Base-by-base conservation (phyloP, 179 eudicot genomes). In the Amaranthus tricolor region DNA sequence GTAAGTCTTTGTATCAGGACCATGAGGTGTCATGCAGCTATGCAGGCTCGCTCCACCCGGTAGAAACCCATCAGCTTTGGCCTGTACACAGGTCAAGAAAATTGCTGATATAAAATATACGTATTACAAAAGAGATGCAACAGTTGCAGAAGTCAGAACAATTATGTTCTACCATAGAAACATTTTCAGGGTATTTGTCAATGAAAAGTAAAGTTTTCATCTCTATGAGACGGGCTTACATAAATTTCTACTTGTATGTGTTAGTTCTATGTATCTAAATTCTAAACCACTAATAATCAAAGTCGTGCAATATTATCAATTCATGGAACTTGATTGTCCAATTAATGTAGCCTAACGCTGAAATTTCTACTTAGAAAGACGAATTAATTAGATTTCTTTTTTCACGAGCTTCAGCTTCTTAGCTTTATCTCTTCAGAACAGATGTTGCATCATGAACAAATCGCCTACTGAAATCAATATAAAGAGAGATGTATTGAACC, bases 1-100 rank as follows among this genome's bases (percentile, higher is more conserved):
- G 17, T 82, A 95, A 21, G 97, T 86, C 85, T 95, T 95, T 9
- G 99, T 90, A 83, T 95, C 99, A 31, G 99, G 99, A 83, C 99
- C 99, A 77, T 95, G 97, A 63, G 99, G 99, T 61, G 99, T 95
- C 99, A 95, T 95, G 85, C 99, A 95, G 78, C 93, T 92, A 75
- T 93, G 99, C 51, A 95, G 95, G 80, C 97, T 95, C 47, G 95
- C 91, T 57, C 97, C 99, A 19, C 99, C 99, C 3, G 99, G 99
- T 24, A 89, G 90, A 87, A 95, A 95, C 54, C 99, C 99, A 72
- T 93, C 99, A 31, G 97, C 97, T 84, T 93, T 95, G 57, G 97
- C 99, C 99, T 95, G 92, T 79, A 79, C 19, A 50, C 17, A 24
- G 2, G 67, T 17, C n/a, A 52, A 63, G 47, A 54, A 70, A 19